Evolutionary conservation across 345 rosid genomes (phyloP), one percentile per base, ranked within the genome.

Genomic region (Arabis alpina): DNA sequence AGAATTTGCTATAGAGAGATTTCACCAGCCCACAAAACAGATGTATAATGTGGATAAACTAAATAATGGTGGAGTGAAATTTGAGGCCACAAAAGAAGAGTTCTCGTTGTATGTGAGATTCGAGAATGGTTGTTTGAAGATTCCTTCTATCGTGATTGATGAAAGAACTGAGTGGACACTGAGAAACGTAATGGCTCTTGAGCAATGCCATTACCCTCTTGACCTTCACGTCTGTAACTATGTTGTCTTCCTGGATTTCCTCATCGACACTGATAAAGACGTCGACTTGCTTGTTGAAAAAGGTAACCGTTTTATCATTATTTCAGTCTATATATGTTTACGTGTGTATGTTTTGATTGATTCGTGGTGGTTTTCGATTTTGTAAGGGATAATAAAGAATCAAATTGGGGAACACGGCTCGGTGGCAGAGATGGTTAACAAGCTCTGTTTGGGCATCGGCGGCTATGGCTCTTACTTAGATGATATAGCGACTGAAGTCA

Each of bases 171-270:
- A n/a, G n/a, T n/a, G n/a, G n/a, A n/a, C n/a, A n/a, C n/a, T n/a
- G n/a, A 50, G 69, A 64, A 64, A 64, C 47, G 10, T 27, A 44
- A 43, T 61, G 53, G 66, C 58, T 0, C 54, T 47, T 47, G 67
- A 62, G 19, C 43, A 62, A 15, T 62, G 54, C 4, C 67, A 47
- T 16, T 62, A 30, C 15, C 54, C 28, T 16, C 9, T 0, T 0
- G 11, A 11, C 1, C 6, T 54, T 15, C 23, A 15, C 0, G 69
- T 64, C 2, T 64, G 58, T 8, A 50, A 45, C 48, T 51, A 36
- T 6, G 0, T 64, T 1, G 2, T 7, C 0, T 43, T 61, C 65
- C 1, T 61, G 15, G 54, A 45, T 30, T 5, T 1, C 14, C 66
- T 61, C 66, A 61, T 61, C 8, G 28, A 61, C 6, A 61, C 40